Evolutionary conservation across 495 filamentous ascomycete species (phyloP), one percentile per base, ranked within the genome.

Genomic region (Hapsidospora chrysogenum): DNA sequence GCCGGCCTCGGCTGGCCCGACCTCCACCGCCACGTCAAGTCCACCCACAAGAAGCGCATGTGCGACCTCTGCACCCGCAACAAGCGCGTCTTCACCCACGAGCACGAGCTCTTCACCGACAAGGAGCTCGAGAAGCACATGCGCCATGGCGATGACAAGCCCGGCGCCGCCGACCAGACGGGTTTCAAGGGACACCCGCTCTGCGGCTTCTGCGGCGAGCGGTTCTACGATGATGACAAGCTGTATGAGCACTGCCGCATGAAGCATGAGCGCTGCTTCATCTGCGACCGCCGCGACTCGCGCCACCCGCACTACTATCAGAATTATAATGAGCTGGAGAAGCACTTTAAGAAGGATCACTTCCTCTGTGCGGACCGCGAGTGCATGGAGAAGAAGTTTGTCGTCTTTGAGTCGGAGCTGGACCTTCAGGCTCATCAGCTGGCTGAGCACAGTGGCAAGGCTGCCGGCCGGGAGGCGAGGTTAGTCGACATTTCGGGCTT

Each of bases 21-120:
- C 48, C 59, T 99, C 39, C 85, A 99, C 54, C 71, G 79, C 32
- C 89, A 99, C 64, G 86, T 95, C 23, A 80, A 74, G 43, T 63
- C 47, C 26, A 70, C 70, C 22, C 89, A 99, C 61, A 61, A 77
- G 40, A 89, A 79, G 56, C 72, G 80, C 48, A 83, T 99, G 76
- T 99, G 89, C 56, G 85, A 94, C 54, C 67, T 96, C 11, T 99
- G 89, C 53, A 87, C 85, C 1, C 59, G 82, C 25, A 81, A 94
- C 56, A 96, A 99, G 61, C 94, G 94, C 42, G 85, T 94, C 25
- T 99, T 99, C 43, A 94, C 89, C 0, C 92, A 96, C 52, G 89
- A 99, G 56, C 89, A 99, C 48, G 82, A 82, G 16, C 65, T 99
- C n/a, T 95, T 94, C 48, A 80, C 80, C 3, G 57, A 64, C n/a